Evolutionary conservation across 495 filamentous ascomycete species (phyloP).

Genomic region (Thermothielavioides terrestris): DNA sequence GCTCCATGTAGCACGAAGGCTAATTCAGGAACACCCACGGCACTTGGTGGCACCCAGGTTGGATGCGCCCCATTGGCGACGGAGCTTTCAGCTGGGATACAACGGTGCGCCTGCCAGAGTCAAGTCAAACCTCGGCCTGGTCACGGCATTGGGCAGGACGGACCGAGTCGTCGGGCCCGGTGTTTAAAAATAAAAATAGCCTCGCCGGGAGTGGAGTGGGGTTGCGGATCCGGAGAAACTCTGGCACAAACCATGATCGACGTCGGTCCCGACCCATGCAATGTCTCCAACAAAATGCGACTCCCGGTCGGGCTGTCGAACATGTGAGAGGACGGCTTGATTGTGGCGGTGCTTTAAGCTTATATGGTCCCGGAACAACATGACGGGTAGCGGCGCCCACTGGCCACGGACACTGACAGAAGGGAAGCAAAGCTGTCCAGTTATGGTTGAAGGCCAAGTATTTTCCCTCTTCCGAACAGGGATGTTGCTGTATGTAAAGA

Average conservation of each 20-base stretch:
- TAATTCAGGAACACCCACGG: constrained; percentile 21
- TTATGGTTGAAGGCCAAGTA: too few species aligned
- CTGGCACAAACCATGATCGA: background rate
- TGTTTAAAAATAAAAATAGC: constrained; percentile 10
- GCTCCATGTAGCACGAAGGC: background rate
- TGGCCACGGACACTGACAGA: background rate
- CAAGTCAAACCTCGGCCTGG: background rate
- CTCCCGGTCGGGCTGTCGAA: too few species aligned
- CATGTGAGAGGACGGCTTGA: too few species aligned
- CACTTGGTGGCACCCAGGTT: background rate
- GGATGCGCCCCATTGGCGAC: constrained; percentile 10
- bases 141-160: constrained; percentile 10
- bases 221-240: background rate
- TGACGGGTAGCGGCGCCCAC: background rate
- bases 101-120: constrained; percentile 13
- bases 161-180: constrained; percentile 15
- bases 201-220: background rate
- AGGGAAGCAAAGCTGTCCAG: background rate
- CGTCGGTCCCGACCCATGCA: background rate
- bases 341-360: constrained; percentile 14
- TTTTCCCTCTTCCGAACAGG: too few species aligned
- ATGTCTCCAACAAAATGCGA: background rate
- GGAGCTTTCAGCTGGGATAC: constrained; percentile 16
- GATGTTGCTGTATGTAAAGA: too few species aligned
- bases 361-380: constrained; percentile 2